Conservation (phyloP, 169 alveolate species). For the Eimeria praecox region DNA sequence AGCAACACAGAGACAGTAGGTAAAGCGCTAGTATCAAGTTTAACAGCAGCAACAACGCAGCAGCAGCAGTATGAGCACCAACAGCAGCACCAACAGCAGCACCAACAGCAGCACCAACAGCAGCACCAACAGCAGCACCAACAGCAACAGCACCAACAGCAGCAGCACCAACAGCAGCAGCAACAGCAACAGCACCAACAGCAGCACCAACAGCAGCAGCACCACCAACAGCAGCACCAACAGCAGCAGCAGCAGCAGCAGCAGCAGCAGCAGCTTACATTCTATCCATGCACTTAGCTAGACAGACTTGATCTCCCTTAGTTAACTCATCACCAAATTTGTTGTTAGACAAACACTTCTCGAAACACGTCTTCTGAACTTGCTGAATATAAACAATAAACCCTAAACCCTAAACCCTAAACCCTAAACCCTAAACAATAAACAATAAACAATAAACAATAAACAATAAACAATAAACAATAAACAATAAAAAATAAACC, state of each 20-base stretch:
- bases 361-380: conserved; percentile 89
- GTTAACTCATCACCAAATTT: conserved; percentile 83
- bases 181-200: background rate
- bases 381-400: conserved; percentile 82
- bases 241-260: conserved; percentile 56
- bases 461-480: no score
- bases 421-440: conserved; percentile 1
- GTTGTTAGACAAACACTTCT: conserved; percentile 87
- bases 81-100: conserved; percentile 9
- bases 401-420: conserved; percentile 21
- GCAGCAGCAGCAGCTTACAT: conserved; percentile 86
- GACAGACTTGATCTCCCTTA: background rate
- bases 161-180: no score
- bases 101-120: no score
- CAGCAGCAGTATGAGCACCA: no score
- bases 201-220: background rate
- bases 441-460: background rate
- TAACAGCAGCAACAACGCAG: background rate
- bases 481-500: no score
- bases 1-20: no score
- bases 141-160: no score
- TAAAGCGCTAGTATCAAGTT: no score
- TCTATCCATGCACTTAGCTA: conserved; percentile 87
- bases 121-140: no score
- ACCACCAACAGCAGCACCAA: background rate